phyloP scores from a whole-genome alignment of 2,329 filamentous ascomycete genomes.

The Sarocladium brachiariae region DNA sequence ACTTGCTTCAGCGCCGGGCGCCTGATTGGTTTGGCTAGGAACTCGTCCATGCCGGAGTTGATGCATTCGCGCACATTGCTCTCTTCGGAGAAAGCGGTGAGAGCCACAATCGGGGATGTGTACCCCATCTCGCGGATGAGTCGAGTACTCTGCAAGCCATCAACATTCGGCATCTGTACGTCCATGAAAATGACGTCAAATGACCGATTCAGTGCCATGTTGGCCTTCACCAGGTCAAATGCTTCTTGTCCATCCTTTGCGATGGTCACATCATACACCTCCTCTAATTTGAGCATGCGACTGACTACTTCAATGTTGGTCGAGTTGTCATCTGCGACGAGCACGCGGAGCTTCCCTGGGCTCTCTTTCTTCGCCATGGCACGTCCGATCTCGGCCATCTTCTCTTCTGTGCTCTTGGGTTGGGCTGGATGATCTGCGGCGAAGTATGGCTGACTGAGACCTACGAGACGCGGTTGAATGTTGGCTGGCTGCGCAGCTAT shows the following conservation, averaged over 20 bases:
- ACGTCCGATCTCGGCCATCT: conserved; percentile 57
- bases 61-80: conserved; percentile 82
- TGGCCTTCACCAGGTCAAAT: conserved; percentile 75
- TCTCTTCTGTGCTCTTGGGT: conserved; percentile 42
- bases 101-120: conserved; percentile 77
- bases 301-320: conserved; percentile 54
- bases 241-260: conserved; percentile 84
- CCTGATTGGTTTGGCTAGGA: conserved; percentile 69
- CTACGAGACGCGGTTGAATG: conserved; percentile 70
- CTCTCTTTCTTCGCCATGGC: conserved; percentile 55
- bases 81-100: conserved; percentile 87
- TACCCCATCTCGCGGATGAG: conserved; percentile 84
- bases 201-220: conserved; percentile 63
- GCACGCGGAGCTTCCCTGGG: conserved; percentile 62
- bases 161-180: conserved; percentile 89
- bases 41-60: conserved; percentile 88
- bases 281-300: conserved; percentile 65
- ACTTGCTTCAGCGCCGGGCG: conserved; percentile 83
- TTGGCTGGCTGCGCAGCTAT: conserved; percentile 39
- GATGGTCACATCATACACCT: conserved; percentile 80
- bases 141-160: conserved; percentile 79
- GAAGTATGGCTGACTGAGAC: conserved; percentile 79
- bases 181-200: conserved; percentile 97
- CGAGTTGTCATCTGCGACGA: conserved; percentile 70
- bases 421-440: conserved; percentile 28